Conservation (phyloP, 352 stramenopile genomes). For the Pythium guiyangense region DNA sequence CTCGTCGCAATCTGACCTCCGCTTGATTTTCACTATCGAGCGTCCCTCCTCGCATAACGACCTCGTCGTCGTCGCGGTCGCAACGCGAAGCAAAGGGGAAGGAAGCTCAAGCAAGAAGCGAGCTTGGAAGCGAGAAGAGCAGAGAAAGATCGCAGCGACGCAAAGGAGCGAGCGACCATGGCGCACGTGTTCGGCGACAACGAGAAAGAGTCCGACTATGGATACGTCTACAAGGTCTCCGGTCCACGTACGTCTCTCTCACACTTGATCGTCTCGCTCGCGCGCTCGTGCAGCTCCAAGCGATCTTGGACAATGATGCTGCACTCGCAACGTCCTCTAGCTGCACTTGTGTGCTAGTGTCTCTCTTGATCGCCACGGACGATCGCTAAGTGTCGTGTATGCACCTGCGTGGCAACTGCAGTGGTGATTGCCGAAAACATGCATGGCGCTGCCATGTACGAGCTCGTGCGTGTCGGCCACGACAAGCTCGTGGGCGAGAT, state of each 20-base stretch:
- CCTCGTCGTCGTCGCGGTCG: not conserved
- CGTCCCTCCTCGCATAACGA: not conserved
- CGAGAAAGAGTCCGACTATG: slow-evolving; percentile 94
- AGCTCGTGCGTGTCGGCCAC: slow-evolving; percentile 96
- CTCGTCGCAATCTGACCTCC: not conserved
- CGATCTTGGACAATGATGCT: too few species aligned
- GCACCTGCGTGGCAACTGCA: slow-evolving; percentile 15
- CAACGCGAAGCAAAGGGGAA: not conserved
- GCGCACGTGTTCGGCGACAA: slow-evolving; percentile 83
- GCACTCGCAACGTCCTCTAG: not conserved
- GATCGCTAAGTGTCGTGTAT: not conserved
- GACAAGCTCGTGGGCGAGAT: slow-evolving; percentile 99
- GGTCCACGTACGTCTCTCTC: slow-evolving; percentile 87
- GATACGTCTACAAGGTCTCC: slow-evolving; percentile 99
- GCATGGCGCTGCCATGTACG: slow-evolving; percentile 98
- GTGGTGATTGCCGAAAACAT: slow-evolving; percentile 99
- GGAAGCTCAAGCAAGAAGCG: not conserved
- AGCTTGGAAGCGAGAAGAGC: not conserved
- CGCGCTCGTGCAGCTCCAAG: not conserved
- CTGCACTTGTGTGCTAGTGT: not conserved
- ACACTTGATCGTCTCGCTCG: not conserved
- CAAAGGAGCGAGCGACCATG: slow-evolving; percentile 36
- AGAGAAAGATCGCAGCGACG: slow-evolving; percentile 5
- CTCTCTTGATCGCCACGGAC: too few species aligned
- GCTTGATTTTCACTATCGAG: not conserved